phyloP scores from a whole-genome alignment of 345 rosid genomes.

The Stellera chamaejasme region DNA sequence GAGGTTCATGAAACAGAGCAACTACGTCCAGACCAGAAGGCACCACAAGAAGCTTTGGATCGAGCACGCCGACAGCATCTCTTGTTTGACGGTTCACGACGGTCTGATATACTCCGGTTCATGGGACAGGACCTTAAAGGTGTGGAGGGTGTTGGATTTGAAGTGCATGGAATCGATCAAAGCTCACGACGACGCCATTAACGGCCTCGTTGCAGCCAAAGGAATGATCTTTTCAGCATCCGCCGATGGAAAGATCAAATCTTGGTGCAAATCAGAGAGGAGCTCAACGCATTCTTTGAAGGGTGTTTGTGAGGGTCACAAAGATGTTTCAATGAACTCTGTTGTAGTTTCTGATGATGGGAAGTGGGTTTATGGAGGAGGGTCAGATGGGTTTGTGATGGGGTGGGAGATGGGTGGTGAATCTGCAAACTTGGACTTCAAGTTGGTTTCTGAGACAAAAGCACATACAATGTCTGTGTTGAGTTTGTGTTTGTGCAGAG shows the following conservation, averaged over 20 bases:
- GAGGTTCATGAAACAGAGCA: conserved; percentile 81
- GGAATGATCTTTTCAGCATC: conserved; percentile 83
- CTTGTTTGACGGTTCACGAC: conserved; percentile 58
- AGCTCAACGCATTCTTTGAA: conserved; percentile 51
- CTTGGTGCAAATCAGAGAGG: conserved; percentile 62
- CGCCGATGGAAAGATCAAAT: conserved; percentile 82
- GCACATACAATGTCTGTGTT: conserved; percentile 75
- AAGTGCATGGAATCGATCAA: conserved; percentile 83
- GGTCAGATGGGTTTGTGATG: conserved; percentile 83
- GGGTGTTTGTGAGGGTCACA: conserved; percentile 68
- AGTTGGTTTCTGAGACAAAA: conserved; percentile 44
- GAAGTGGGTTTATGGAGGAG: conserved; percentile 70
- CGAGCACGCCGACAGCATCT: conserved; percentile 84
- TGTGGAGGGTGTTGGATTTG: conserved; percentile 75
- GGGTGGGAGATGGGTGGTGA: conserved; percentile 62
- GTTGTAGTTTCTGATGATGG: conserved; percentile 64
- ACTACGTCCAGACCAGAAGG: conserved; percentile 63
- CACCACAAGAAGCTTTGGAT: conserved; percentile 67
- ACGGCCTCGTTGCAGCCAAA: conserved; percentile 49
- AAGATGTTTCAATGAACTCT: conserved; percentile 69
- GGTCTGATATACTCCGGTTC: conserved; percentile 80
- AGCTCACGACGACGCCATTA: conserved; percentile 89
- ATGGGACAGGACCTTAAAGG: conserved; percentile 93
- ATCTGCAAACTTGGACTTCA: conserved; percentile 34
- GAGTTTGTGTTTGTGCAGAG: conserved; percentile 59